These are phyloP conservation scores for Krasilnikovozyma curviuscula DNA, from an alignment of 768 basidiomycete species.

Conservation along the genomic window DNA sequence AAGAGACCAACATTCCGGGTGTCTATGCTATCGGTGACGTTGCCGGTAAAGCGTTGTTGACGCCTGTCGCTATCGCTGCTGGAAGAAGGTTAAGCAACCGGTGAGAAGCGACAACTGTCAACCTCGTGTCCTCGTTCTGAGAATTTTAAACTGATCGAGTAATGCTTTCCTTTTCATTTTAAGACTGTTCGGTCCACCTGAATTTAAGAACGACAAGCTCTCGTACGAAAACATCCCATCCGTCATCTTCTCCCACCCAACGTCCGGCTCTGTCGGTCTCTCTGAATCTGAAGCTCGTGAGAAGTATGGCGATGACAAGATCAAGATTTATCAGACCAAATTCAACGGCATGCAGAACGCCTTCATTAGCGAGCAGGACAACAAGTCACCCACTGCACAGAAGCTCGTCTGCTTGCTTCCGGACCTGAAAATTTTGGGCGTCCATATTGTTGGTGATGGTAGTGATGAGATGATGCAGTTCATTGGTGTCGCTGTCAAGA, in stretches of 20 bases:
- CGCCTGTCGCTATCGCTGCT: conserved; percentile 94
- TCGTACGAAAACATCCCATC: conserved; percentile 66
- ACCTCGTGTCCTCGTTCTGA: too few relatives aligned
- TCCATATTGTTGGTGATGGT: conserved; percentile 79
- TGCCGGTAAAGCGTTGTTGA: conserved; percentile 74
- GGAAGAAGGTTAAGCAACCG: conserved; percentile 75
- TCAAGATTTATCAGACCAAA: conserved; percentile 67
- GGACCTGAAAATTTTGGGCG: conserved; percentile 87
- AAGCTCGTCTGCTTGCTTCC: conserved; percentile 72
- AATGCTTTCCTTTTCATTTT: too few relatives aligned
- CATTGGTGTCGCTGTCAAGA: conserved; percentile 78
- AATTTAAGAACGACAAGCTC: conserved; percentile 68
- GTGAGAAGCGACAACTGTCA: too few relatives aligned
- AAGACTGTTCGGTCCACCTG: conserved; percentile 69
- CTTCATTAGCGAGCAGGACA: conserved; percentile 56
- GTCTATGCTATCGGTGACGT: conserved; percentile 81
- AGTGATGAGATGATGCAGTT: conserved; percentile 79
- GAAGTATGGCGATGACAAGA: conserved; percentile 58
- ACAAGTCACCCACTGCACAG: conserved; percentile 89
- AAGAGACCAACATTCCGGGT: conserved; percentile 51
- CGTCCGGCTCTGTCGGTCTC: conserved; percentile 85
- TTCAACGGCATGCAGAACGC: conserved; percentile 29
- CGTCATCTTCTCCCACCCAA: conserved; percentile 41
- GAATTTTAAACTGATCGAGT: too few relatives aligned
- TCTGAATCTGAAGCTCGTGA: conserved; percentile 77